These are phyloP conservation scores for Rhodotorula paludigena DNA, from an alignment of 768 basidiomycete species.

Conservation along the genomic window DNA sequence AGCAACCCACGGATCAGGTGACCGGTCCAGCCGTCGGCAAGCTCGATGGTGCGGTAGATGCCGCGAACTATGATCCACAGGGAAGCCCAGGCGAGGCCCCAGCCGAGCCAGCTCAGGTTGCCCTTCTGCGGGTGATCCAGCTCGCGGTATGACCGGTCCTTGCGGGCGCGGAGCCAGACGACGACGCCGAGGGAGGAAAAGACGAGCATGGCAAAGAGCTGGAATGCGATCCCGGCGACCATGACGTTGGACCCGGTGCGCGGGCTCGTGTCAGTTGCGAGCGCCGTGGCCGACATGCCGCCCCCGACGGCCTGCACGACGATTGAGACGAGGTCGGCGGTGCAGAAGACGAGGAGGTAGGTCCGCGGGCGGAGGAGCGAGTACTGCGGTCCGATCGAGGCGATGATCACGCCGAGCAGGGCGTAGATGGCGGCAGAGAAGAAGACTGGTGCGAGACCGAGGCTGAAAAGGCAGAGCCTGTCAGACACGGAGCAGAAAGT, in stretches of 20 bases:
- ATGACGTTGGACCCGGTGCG: constrained; percentile 41
- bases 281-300: constrained; percentile 42
- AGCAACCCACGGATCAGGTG: constrained; percentile 9
- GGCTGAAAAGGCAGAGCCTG: constrained; percentile 6
- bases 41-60: constrained; percentile 18
- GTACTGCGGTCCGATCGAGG: constrained; percentile 41
- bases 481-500: neutral
- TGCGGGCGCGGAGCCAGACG: constrained; percentile 30
- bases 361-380: constrained; percentile 33
- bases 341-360: constrained; percentile 46
- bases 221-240: constrained; percentile 47
- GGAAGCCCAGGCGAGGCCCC: constrained; percentile 11
- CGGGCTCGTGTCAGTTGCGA: neutral
- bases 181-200: constrained; percentile 44
- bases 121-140: neutral
- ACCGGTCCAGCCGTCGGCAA: constrained; percentile 24
- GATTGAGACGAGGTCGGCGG: constrained; percentile 44
- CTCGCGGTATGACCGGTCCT: neutral
- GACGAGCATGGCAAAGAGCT: constrained; percentile 40
- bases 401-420: constrained; percentile 45
- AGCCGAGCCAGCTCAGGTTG: neutral
- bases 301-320: constrained; percentile 47
- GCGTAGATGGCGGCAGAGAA: constrained; percentile 46
- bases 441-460: constrained; percentile 47
- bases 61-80: constrained; percentile 17